Base-by-base conservation (phyloP, 1,284 basidiomycete genomes). In the Xerocomus minutiporus region DNA sequence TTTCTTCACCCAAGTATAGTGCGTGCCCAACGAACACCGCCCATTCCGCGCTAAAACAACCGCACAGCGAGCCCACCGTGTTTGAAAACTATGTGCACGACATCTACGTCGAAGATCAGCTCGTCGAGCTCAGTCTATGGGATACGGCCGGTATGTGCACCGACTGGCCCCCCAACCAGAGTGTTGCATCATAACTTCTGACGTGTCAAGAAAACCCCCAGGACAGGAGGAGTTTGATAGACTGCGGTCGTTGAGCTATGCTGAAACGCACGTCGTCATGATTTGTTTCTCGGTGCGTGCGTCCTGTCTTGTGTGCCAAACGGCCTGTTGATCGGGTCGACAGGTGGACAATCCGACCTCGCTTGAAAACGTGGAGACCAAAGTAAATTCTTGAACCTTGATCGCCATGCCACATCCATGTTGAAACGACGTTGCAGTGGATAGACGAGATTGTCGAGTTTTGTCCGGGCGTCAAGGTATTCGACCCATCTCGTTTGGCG, bases 171-270 rank as follows among this genome's bases (percentile, higher is more conserved):
- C 38, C 6, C 2, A 38, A 20, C 32, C 23, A 7, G 20, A 45
- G 50, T 49, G 46, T 44, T 43, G 46, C 46, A 52, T 58, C 53
- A 57, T 41, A 46, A 50, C 60, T 57, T 62, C 68, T 70, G 51
- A 69, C 60, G 56, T 55, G 45, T 61, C 53, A 70, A 68, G 68
- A 48, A 51, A 40, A 44, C 38, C 48, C 36, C 42, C 66, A 93
- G 94, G 92, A 25, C 93, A 97, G 71, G 95, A 98, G 74, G 95
- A 97, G 63, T 97, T 97, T 68, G 95, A 97, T 68, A 78, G 93
- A 46, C 73, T 98, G 51, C 81, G 96, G 45, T 93, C 92, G 15
- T 73, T 98, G 28, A 92, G 88, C 34, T 98, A 97, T 68, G 90
- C 94, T 3, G 94, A 97, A 68, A 97, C 94, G 0, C 91, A 97